These are phyloP conservation scores for Bremia lactucae DNA, from an alignment of 352 stramenopile species.

Conservation along the genomic window DNA sequence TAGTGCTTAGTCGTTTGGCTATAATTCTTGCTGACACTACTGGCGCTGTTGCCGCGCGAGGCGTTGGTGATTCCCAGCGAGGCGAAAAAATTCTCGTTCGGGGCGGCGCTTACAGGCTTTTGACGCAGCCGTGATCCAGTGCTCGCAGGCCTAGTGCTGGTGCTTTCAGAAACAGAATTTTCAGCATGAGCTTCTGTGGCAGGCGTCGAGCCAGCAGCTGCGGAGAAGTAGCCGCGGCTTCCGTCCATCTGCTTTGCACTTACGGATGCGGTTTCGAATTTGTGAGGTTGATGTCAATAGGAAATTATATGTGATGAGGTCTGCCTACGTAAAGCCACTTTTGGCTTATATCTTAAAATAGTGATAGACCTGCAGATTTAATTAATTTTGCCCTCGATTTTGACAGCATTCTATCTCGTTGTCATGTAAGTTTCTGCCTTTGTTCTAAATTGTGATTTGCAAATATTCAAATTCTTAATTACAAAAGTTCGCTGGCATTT, in stretches of 20 bases:
- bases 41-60: conserved; percentile 15
- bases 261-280: conserved; percentile 25
- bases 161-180: neutral
- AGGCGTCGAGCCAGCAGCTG: conserved; percentile 1
- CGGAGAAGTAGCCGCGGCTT: conserved; percentile 20
- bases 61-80: conserved; percentile 33
- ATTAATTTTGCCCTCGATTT: too few species aligned
- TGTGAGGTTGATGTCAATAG: conserved; percentile 11
- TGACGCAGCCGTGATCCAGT: conserved; percentile 50
- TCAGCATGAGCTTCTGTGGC: neutral
- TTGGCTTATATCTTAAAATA: too few species aligned
- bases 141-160: conserved; percentile 32
- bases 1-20: conserved; percentile 15
- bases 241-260: conserved; percentile 19
- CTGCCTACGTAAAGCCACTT: conserved; percentile 2
- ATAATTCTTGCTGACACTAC: conserved; percentile 26
- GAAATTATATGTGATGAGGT: neutral
- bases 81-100: conserved; percentile 43
- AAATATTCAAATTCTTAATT: too few species aligned
- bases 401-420: too few species aligned
- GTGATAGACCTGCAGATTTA: too few species aligned
- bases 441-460: too few species aligned
- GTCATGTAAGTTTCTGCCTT: too few species aligned
- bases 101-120: conserved; percentile 27
- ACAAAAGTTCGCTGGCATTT: too few species aligned